Percentiles rank a stretch among this genome's conserved stretches.
Evolutionary conservation across 768 basidiomycete genomes (phyloP).

Genomic region (Hypholoma sublateritium): DNA sequence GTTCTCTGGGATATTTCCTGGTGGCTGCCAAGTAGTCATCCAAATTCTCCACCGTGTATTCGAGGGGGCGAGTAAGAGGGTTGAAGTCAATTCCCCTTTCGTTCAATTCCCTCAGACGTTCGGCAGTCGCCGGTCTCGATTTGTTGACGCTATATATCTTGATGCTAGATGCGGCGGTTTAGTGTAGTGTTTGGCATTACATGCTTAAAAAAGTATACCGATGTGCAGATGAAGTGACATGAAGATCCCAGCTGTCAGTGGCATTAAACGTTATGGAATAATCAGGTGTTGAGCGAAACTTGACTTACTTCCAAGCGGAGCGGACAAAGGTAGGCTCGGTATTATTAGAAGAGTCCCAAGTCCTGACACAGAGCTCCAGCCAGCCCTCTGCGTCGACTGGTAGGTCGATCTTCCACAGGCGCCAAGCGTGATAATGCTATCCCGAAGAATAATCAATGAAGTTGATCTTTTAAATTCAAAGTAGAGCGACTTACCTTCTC

Average conservation of each 20-base stretch:
- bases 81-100: slow-evolving; percentile 7
- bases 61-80: slow-evolving; percentile 14
- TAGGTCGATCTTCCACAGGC: slow-evolving; percentile 12
- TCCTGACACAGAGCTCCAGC: slow-evolving; percentile 13
- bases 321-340: slow-evolving; percentile 15
- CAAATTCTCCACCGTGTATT: slow-evolving; percentile 8
- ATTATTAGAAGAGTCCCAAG: slow-evolving; percentile 15
- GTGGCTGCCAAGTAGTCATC: slow-evolving; percentile 7
- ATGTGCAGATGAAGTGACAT: slow-evolving; percentile 13
- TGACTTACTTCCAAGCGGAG: slow-evolving; percentile 14
- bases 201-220: neutral
- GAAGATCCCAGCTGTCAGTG: slow-evolving; percentile 9
- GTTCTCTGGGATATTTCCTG: slow-evolving; percentile 6
- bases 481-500: slow-evolving; percentile 4
- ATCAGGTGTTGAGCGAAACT: neutral
- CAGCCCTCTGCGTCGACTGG: slow-evolving; percentile 16
- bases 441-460: neutral
- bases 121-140: slow-evolving; percentile 6
- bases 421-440: slow-evolving; percentile 13
- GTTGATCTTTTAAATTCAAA: neutral
- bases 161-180: neutral
- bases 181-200: neutral
- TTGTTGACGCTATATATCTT: slow-evolving; percentile 16
- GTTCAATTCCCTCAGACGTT: slow-evolving; percentile 12
- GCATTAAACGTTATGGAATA: neutral